Percentiles rank a stretch among this genome's conserved stretches.
phyloP scores from a whole-genome alignment of 495 filamentous ascomycete genomes.

The Letharia columbiana region DNA sequence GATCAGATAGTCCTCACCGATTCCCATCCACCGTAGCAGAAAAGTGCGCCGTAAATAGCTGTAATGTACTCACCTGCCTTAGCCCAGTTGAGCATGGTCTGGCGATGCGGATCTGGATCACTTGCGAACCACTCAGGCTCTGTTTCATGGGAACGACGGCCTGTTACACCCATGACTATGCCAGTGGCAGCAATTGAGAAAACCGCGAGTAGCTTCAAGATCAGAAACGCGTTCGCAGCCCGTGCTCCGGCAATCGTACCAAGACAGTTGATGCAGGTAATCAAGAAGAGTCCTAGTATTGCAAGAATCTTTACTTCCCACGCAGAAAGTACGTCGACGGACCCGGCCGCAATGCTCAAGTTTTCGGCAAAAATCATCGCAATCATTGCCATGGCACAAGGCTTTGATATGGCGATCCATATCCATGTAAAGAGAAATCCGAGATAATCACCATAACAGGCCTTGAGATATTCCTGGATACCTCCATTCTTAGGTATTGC shows the following conservation, averaged over 20 bases:
- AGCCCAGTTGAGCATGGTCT: neutral
- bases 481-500: constrained; percentile 38
- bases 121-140: neutral
- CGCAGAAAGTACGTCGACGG: neutral
- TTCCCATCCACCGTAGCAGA: constrained; percentile 30
- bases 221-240: constrained; percentile 8
- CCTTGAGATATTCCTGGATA: constrained; percentile 36
- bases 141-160: neutral
- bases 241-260: neutral
- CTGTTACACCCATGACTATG: constrained; percentile 8
- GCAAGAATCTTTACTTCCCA: constrained; percentile 30
- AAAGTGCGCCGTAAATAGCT: constrained; percentile 25
- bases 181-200: constrained; percentile 9
- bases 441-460: constrained; percentile 30
- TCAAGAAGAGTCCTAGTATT: constrained; percentile 24
- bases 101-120: constrained; percentile 4
- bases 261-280: constrained; percentile 19
- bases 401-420: constrained; percentile 32
- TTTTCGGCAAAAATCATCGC: constrained; percentile 33
- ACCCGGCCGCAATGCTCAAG: constrained; percentile 18
- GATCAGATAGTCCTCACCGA: constrained; percentile 20
- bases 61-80: constrained; percentile 20
- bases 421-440: constrained; percentile 34
- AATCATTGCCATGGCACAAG: constrained; percentile 18
- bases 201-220: constrained; percentile 8